Evolutionary conservation across 345 rosid genomes (phyloP), one percentile per base, ranked within the genome.

Genomic region (Linum tenue): DNA sequence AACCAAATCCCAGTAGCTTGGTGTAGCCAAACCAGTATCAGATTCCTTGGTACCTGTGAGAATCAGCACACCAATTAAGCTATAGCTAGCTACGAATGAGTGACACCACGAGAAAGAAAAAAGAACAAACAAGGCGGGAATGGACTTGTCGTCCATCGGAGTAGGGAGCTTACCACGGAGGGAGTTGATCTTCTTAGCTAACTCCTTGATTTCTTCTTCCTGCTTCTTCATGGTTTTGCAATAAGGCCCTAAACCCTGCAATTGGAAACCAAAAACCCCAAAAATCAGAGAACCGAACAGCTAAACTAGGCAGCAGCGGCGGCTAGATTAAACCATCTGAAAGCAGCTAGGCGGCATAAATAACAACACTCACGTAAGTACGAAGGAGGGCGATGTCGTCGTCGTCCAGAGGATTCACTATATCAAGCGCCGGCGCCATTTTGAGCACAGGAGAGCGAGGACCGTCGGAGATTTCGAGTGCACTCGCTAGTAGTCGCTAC

Each of bases 1-100:
- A 12, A 94, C 99, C 66, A 94, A 97, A 82, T 94, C 99, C 99
- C 99, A 94, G 56, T 94, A 97, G 67, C 97, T 88, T 4, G 99
- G 99, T 60, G 96, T 88, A 70, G 97, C 97, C 72, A 94, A 76
- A 11, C 99, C 97, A 48, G 97, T 94, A 59, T 90, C 99, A 55
- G 99, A 94, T 75, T 94, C 99, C 81, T 94, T 94, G 61, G 90
- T 94, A 65, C 97, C 98, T 90, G 31, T 17, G 5, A 2, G 38
- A 61, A 39, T 43, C 65, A 56, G 31, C 5, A 22, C 31, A 22
- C 31, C 31, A 22, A 22, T 22, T 31, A 9, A 2, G 37, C 36
- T n/a, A n/a, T 22, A 22, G 31, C 31, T 22, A 22, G 31, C 31
- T 22, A 22, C 0, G 31, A 22, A 22, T 22, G 31, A 22, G 1